Evolutionary conservation across 2,329 filamentous ascomycete species (phyloP).

Genomic region (Tolypocladium nubicola): DNA sequence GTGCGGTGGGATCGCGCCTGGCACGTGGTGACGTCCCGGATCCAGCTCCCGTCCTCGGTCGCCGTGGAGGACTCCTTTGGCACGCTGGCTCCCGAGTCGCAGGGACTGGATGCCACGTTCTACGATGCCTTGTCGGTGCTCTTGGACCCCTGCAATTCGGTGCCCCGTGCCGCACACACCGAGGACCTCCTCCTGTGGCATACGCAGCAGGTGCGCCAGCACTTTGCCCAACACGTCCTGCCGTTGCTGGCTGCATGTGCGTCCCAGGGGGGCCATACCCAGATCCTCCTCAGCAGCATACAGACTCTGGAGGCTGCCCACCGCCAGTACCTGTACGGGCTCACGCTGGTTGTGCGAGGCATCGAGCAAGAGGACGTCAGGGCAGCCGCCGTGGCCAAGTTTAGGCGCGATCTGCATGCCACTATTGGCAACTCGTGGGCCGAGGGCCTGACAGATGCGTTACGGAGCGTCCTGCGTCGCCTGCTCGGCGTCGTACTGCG

Average conservation of each 20-base stretch:
- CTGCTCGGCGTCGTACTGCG: slow-evolving; percentile 39
- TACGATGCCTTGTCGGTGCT: slow-evolving; percentile 42
- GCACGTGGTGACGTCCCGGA: slow-evolving; percentile 48
- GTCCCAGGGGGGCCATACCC: slow-evolving; percentile 27
- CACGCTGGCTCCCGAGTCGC: slow-evolving; percentile 30
- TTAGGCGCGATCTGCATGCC: slow-evolving; percentile 52
- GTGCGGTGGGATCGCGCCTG: slow-evolving; percentile 50
- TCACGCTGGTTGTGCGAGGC: slow-evolving; percentile 39
- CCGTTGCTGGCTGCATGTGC: slow-evolving; percentile 41
- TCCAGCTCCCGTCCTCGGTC: slow-evolving; percentile 45
- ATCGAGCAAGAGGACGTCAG: slow-evolving; percentile 27
- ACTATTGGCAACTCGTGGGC: slow-evolving; percentile 54
- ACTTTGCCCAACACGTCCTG: slow-evolving; percentile 50
- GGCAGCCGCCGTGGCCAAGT: slow-evolving; percentile 33
- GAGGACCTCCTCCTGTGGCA: slow-evolving; percentile 52
- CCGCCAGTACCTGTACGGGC: slow-evolving; percentile 44
- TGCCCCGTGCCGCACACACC: slow-evolving; percentile 40
- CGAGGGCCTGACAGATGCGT: slow-evolving; percentile 37
- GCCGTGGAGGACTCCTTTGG: slow-evolving; percentile 45
- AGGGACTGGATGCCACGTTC: slow-evolving; percentile 34
- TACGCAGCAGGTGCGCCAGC: slow-evolving; percentile 47
- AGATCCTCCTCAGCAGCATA: slow-evolving; percentile 41
- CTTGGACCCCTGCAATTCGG: slow-evolving; percentile 31
- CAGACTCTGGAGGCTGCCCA: slow-evolving; percentile 50
- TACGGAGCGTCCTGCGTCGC: slow-evolving; percentile 43